These are phyloP conservation scores for Venturia pyrina DNA, from an alignment of 2,329 filamentous ascomycete species.

Conservation along the genomic window DNA sequence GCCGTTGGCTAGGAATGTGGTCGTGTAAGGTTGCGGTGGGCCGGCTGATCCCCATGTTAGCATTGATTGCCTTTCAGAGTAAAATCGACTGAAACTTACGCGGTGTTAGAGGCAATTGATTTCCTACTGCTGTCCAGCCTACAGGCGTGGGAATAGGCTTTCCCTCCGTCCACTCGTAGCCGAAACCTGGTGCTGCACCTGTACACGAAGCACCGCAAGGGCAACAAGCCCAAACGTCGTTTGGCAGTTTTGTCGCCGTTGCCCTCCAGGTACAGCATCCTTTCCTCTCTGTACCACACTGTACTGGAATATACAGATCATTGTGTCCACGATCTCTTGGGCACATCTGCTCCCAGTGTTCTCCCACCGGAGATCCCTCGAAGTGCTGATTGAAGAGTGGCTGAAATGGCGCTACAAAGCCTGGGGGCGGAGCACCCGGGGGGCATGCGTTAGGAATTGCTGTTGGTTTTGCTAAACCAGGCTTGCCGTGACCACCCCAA, in stretches of 20 bases:
- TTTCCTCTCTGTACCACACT: background rate
- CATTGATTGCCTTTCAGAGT: no score
- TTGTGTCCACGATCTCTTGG: background rate
- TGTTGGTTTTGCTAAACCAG: background rate
- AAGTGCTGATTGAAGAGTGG: background rate
- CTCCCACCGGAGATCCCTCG: background rate
- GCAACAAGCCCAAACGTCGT: conserved; percentile 3
- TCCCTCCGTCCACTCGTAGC: background rate
- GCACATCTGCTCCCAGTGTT: conserved; percentile 9
- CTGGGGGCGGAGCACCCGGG: background rate
- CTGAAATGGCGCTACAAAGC: background rate
- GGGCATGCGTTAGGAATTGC: background rate
- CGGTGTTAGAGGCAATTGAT: background rate
- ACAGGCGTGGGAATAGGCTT: background rate
- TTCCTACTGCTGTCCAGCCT: background rate
- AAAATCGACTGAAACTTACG: background rate
- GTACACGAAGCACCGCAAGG: conserved; percentile 5
- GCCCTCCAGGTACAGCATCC: conserved; percentile 6
- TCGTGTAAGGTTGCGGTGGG: conserved; percentile 2
- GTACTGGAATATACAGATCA: conserved; percentile 2
- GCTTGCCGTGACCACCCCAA: background rate
- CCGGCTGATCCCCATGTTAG: background rate
- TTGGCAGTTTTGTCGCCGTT: conserved; percentile 7
- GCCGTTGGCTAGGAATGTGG: background rate
- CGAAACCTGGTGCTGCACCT: background rate